A percentile compares a stretch with the other conserved stretches of the same genome.
These are phyloP conservation scores for Rubroshorea leprosula DNA, from an alignment of 345 rosid species.

Conservation along the genomic window DNA sequence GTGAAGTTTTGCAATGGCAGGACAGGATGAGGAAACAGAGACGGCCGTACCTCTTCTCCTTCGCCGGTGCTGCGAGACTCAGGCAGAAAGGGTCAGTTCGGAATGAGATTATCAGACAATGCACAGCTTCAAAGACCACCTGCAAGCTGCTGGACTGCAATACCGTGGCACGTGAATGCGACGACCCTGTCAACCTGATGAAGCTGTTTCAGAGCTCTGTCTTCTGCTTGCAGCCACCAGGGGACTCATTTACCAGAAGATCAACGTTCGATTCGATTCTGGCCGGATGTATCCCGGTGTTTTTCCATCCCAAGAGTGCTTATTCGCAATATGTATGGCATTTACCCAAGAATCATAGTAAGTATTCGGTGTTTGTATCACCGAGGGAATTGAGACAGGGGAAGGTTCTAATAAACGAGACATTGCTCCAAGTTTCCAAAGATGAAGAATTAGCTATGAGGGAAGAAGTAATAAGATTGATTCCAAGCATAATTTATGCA, in stretches of 20 bases:
- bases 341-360: conserved; percentile 14
- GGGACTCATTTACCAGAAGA: conserved; percentile 24
- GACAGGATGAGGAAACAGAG: conserved; percentile 20
- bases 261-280: conserved; percentile 25
- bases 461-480: conserved; percentile 23
- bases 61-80: conserved; percentile 35
- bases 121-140: conserved; percentile 5
- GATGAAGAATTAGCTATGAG: conserved; percentile 12
- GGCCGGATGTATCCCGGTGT: conserved; percentile 30
- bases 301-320: conserved; percentile 26
- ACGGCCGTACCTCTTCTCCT: conserved; percentile 29
- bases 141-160: conserved; percentile 23
- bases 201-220: conserved; percentile 14
- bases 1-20: conserved; percentile 35
- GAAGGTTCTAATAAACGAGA: conserved; percentile 9
- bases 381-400: neutral
- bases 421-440: conserved; percentile 11
- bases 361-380: conserved; percentile 25
- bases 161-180: neutral
- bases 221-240: conserved; percentile 28
- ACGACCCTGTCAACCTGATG: conserved; percentile 15
- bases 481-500: conserved; percentile 23
- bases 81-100: conserved; percentile 15
- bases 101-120: conserved; percentile 14
- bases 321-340: conserved; percentile 28